These are phyloP conservation scores for Candida maris DNA, from an alignment of 805 yeast genomes.

Conservation along the genomic window DNA sequence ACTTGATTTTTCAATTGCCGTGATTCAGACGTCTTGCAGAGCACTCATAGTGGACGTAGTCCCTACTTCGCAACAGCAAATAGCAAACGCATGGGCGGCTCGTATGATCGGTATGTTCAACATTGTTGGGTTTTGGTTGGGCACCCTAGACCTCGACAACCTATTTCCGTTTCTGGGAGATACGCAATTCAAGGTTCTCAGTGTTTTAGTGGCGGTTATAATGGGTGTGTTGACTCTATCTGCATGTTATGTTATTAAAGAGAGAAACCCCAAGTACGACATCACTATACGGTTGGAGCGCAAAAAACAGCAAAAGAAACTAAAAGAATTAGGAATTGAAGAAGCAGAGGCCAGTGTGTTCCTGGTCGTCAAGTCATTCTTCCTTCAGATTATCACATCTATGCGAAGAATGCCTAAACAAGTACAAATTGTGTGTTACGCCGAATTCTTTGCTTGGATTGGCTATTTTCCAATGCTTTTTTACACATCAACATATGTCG, in stretches of 20 bases:
- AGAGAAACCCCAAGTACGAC: constrained; percentile 46
- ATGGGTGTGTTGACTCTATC: constrained; percentile 38
- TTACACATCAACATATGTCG: constrained; percentile 63
- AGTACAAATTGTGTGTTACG: constrained; percentile 47
- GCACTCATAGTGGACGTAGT: constrained; percentile 62
- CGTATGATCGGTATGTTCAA: constrained; percentile 59
- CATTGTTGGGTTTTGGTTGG: constrained; percentile 52
- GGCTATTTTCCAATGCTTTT: constrained; percentile 66
- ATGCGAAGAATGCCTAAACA: constrained; percentile 44
- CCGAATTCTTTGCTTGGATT: constrained; percentile 65
- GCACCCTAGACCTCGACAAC: constrained; percentile 42
- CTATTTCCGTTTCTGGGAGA: constrained; percentile 40
- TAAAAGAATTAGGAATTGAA: constrained; percentile 36
- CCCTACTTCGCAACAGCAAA: constrained; percentile 52
- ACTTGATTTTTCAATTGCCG: constrained; percentile 54
- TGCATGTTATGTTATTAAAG: constrained; percentile 42
- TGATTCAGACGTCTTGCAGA: constrained; percentile 57
- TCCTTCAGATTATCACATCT: constrained; percentile 34
- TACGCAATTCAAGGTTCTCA: constrained; percentile 50
- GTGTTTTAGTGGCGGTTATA: constrained; percentile 39
- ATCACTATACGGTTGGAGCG: constrained; percentile 37
- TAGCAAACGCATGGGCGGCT: constrained; percentile 66
- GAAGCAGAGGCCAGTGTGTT: constrained; percentile 19
- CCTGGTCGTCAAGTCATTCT: constrained; percentile 24
- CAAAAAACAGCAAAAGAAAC: constrained; percentile 29